phyloP scores from a whole-genome alignment of 2,329 filamentous ascomycete genomes.

The Trichoderma aggressivum region DNA sequence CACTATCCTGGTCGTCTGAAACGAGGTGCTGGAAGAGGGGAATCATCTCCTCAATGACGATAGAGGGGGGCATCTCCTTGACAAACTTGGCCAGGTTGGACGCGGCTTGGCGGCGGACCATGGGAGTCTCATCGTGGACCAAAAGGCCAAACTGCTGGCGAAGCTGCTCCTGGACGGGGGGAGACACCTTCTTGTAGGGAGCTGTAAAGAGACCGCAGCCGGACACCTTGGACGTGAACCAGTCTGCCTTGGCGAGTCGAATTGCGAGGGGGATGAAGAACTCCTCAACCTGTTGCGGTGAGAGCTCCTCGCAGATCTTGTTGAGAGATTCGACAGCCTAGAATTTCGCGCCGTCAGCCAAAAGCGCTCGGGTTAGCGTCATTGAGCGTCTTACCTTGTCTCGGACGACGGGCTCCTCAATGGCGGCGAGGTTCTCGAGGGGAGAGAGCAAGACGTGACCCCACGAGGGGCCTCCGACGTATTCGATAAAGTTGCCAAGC shows the following conservation, averaged over 20 bases:
- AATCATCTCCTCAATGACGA: conserved; percentile 98
- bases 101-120: conserved; percentile 95
- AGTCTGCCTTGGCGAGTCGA: conserved; percentile 97
- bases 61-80: conserved; percentile 87
- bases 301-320: conserved; percentile 95
- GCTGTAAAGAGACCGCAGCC: conserved; percentile 92
- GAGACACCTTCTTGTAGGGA: conserved; percentile 87
- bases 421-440: conserved; percentile 94
- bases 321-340: conserved; percentile 98
- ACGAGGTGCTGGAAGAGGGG: conserved; percentile 96
- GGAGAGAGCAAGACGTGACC: conserved; percentile 96
- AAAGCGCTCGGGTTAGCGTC: neutral
- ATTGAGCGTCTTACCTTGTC: conserved; percentile 71
- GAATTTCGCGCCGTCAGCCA: conserved; percentile 17
- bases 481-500: conserved; percentile 94
- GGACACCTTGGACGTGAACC: conserved; percentile 99
- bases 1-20: conserved; percentile 95
- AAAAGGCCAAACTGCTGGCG: conserved; percentile 88
- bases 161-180: conserved; percentile 83
- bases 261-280: conserved; percentile 95
- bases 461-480: conserved; percentile 90
- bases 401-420: conserved; percentile 94
- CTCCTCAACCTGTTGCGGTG: conserved; percentile 89
- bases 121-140: conserved; percentile 97
- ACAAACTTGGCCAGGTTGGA: conserved; percentile 97